Evolutionary conservation across 495 filamentous ascomycete species (phyloP), one percentile per base, ranked within the genome.

Genomic region (Xylaria longipes): DNA sequence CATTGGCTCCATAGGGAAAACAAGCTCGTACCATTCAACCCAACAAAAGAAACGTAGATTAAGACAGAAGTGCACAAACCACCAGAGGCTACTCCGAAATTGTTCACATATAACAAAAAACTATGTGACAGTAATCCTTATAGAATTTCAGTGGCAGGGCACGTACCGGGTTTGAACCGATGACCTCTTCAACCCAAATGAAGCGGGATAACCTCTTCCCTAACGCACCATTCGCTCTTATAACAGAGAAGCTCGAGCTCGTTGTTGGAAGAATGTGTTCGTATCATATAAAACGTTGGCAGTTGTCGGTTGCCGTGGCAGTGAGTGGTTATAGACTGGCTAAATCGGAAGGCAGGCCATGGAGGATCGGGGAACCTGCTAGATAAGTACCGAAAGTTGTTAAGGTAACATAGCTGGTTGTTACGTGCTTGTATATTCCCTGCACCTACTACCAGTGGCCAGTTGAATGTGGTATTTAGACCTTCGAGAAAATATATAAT

Each of bases 181-280:
- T 71, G 73, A 50, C 74, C n/a, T n/a, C 74, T 73, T 68, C 71
- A 60, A 71, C 69, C 74, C 71, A 73, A 70, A 73, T 60, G 71
- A 64, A 75, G 71, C 31, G 71, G 69, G 74, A 69, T 74, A 37
- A 71, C 71, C 74, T 71, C 74, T 75, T 71, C 74, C 69, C 74
- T 56, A 75, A 76, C 69, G 37, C 72, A 71, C 69, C 72, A 22
- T 41, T 61, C 2, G 12, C 20, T 0, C 11, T 5, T 31, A 29
- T 57, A 15, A 3, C 48, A 52, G n/a, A 25, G 3, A 17, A 52
- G 25, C 22, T 35, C 7, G 25, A 2, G 7, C 4, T 54, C 14
- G n/a, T n/a, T 58, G 29, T 54, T 27, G n/a, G 50, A 20, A 58
- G 54, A 1, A 35, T 35, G 54, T 33, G 20, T 52, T 27, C 48